Percentiles rank a stretch among this genome's conserved stretches.
phyloP scores from a whole-genome alignment of 257 asterid species.

The Eucommia ulmoides region DNA sequence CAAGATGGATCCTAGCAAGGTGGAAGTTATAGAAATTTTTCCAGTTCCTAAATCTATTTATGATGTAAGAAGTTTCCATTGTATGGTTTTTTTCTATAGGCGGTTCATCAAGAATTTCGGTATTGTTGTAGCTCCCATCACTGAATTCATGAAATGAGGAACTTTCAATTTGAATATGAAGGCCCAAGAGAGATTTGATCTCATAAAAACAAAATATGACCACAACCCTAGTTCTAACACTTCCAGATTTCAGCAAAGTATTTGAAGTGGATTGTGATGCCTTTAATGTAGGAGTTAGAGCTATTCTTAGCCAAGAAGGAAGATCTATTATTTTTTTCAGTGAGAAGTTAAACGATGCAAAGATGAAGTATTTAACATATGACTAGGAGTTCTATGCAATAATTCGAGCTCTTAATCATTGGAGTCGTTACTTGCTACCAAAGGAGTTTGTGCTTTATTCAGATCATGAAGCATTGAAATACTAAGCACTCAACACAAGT shows the following conservation, averaged over 20 bases:
- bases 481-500: background rate
- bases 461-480: background rate
- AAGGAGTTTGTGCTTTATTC: background rate
- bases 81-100: background rate
- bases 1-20: constrained; percentile 1
- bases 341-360: background rate
- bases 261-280: background rate
- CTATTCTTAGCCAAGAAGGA: background rate
- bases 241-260: background rate
- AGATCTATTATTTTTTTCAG: background rate
- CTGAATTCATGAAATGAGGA: background rate
- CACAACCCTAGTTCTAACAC: background rate
- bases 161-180: background rate
- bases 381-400: background rate
- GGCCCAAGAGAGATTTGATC: constrained; percentile 1
- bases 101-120: background rate
- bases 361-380: background rate
- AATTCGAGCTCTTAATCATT: background rate
- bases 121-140: background rate
- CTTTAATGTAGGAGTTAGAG: background rate
- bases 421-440: background rate
- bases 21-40: background rate
- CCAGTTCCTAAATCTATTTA: background rate
- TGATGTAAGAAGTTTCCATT: background rate
- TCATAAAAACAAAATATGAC: background rate